Conservation (phyloP, 1,139 yeast species). For the Candida sp. region DNA sequence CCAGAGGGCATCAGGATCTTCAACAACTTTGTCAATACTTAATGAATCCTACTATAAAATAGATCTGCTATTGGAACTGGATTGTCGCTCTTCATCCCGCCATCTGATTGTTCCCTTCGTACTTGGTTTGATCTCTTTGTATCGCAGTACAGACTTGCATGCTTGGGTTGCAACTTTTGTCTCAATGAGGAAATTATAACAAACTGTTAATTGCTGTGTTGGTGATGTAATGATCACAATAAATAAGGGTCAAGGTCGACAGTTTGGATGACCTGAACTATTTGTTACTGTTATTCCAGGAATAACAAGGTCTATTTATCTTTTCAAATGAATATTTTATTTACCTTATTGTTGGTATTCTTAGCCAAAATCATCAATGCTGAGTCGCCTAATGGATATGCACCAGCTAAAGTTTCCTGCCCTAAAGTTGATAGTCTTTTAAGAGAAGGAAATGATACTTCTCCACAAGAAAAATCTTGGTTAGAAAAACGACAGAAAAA, state of each 20-base stretch:
- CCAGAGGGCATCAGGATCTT: too few relatives aligned
- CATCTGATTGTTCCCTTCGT: too few relatives aligned
- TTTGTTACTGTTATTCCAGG: too few relatives aligned
- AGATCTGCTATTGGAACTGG: constrained; percentile 77
- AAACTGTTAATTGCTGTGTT: neutral
- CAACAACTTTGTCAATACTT: too few relatives aligned
- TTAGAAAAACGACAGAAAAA: constrained; percentile 45
- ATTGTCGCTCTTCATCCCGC: constrained; percentile 69
- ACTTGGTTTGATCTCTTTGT: neutral
- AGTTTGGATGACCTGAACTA: too few relatives aligned
- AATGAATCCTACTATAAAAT: too few relatives aligned
- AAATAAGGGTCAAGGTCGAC: neutral
- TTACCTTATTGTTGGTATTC: neutral
- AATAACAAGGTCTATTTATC: too few relatives aligned
- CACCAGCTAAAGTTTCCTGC: constrained; percentile 61
- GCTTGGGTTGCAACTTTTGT: neutral
- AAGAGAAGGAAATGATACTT: constrained; percentile 34
- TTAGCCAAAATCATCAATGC: neutral
- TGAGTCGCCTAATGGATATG: constrained; percentile 50
- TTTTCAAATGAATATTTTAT: neutral
- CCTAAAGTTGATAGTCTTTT: constrained; percentile 35
- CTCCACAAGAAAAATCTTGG: constrained; percentile 37
- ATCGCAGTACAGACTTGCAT: neutral
- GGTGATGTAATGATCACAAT: neutral
- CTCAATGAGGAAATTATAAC: neutral